Percentiles rank a stretch among this genome's conserved stretches.
These are phyloP conservation scores for Oryza meridionalis DNA, from an alignment of 176 grass and related monocot species.

Conservation along the genomic window DNA sequence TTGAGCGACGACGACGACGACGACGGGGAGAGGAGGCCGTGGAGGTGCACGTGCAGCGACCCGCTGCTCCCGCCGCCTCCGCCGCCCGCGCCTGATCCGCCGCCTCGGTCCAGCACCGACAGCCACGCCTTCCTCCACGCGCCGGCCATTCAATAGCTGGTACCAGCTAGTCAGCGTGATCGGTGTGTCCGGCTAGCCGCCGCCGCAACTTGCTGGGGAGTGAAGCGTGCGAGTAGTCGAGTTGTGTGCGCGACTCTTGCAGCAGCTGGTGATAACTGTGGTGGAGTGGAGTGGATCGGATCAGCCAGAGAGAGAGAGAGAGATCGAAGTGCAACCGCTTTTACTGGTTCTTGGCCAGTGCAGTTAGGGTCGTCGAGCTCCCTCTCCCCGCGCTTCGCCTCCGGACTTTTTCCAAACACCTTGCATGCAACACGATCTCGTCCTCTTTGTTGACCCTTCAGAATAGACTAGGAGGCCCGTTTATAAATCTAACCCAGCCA, in stretches of 20 bases:
- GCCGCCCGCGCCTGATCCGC: neutral
- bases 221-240: neutral
- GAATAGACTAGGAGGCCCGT: no score
- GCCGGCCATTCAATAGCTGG: conserved; percentile 14
- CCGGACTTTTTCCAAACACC: neutral
- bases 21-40: conserved; percentile 33
- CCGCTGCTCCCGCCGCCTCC: conserved; percentile 20
- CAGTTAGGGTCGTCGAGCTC: neutral
- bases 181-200: neutral
- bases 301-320: no score
- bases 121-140: conserved; percentile 50
- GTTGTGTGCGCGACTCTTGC: neutral
- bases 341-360: conserved; percentile 9
- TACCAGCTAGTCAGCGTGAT: neutral
- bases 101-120: conserved; percentile 30
- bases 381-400: neutral
- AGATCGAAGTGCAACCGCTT: conserved; percentile 22
- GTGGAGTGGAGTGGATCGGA: neutral
- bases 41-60: conserved; percentile 36
- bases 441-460: neutral
- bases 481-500: neutral
- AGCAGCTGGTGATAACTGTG: neutral
- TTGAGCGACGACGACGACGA: conserved; percentile 18
- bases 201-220: neutral
- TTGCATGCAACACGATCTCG: neutral